Evolutionary conservation across 768 basidiomycete species (phyloP).

Genomic region (Floccularia luteovirens): DNA sequence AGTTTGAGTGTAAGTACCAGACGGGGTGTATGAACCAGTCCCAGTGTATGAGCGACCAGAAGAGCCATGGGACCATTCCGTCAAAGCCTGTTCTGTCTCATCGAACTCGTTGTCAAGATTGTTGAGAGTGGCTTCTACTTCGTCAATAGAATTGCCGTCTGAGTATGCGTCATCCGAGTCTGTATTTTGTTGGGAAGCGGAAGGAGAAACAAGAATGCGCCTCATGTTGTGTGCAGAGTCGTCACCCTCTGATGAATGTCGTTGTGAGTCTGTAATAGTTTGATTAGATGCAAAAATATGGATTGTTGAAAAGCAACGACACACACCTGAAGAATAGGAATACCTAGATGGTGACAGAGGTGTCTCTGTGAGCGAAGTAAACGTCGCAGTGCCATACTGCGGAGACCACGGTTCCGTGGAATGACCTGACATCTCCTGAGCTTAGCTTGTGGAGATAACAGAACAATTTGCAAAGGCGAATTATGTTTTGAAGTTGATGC

Average conservation of each 20-base stretch:
- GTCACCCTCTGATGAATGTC: slow-evolving; percentile 40
- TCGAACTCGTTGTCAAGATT: slow-evolving; percentile 63
- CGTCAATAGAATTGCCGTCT: slow-evolving; percentile 56
- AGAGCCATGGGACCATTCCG: slow-evolving; percentile 53
- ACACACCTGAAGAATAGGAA: slow-evolving; percentile 48
- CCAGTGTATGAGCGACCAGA: slow-evolving; percentile 30
- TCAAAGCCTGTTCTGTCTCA: slow-evolving; percentile 55
- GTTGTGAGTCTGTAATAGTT: slow-evolving; percentile 29
- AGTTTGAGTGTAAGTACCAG: slow-evolving; percentile 31
- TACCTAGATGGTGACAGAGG: slow-evolving; percentile 54
- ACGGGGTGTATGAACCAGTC: slow-evolving; percentile 30
- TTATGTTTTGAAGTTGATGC: slow-evolving; percentile 6
- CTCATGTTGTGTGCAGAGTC: slow-evolving; percentile 42
- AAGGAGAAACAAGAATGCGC: slow-evolving; percentile 48
- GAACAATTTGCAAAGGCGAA: slow-evolving; percentile 5
- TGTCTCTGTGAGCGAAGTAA: slow-evolving; percentile 39
- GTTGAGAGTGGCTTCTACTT: slow-evolving; percentile 64
- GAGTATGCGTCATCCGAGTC: slow-evolving; percentile 31
- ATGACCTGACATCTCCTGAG: slow-evolving; percentile 25
- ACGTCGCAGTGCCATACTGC: slow-evolving; percentile 51
- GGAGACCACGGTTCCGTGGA: slow-evolving; percentile 53
- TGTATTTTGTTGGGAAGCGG: slow-evolving; percentile 25
- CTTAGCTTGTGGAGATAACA: slow-evolving; percentile 4
- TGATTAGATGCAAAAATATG: slow-evolving; percentile 3
- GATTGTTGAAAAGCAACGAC: slow-evolving; percentile 22